These are phyloP conservation scores for Phytophthora chlamydospora DNA, from an alignment of 352 stramenopile species.

Conservation along the genomic window DNA sequence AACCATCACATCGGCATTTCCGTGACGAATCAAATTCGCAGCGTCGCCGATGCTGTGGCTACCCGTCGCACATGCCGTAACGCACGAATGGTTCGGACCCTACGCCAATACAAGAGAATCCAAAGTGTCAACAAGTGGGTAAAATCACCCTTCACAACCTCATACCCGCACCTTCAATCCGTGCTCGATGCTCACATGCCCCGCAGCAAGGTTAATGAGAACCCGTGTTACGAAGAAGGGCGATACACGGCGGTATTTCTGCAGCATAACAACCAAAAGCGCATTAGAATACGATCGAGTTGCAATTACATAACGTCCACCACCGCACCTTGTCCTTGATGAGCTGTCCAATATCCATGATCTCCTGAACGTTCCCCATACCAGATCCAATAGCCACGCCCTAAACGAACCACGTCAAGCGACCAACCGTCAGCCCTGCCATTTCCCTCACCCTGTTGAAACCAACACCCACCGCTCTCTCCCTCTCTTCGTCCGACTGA, in stretches of 20 bases:
- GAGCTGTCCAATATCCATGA: slow-evolving; percentile 76
- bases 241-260: slow-evolving; percentile 91
- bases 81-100: slow-evolving; percentile 97
- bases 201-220: slow-evolving; percentile 93
- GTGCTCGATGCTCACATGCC: slow-evolving; percentile 92
- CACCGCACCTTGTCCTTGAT: slow-evolving; percentile 62
- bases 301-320: neutral
- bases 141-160: neutral
- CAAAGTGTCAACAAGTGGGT: neutral
- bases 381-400: slow-evolving; percentile 85
- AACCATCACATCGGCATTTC: slow-evolving; percentile 95
- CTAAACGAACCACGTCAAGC: slow-evolving; percentile 29
- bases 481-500: slow-evolving; percentile 64
- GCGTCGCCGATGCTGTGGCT: slow-evolving; percentile 97
- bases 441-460: neutral
- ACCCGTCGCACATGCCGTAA: slow-evolving; percentile 97
- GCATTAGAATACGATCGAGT: neutral
- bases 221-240: slow-evolving; percentile 95
- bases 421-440: slow-evolving; percentile 1
- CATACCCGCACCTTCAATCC: slow-evolving; percentile 73
- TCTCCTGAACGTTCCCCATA: slow-evolving; percentile 90
- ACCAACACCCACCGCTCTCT: slow-evolving; percentile 53
- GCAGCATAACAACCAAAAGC: neutral
- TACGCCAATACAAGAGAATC: slow-evolving; percentile 18
- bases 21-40: slow-evolving; percentile 85